These are phyloP conservation scores for Lagenidium sp. DNA, from an alignment of 352 stramenopile genomes.

Conservation along the genomic window DNA sequence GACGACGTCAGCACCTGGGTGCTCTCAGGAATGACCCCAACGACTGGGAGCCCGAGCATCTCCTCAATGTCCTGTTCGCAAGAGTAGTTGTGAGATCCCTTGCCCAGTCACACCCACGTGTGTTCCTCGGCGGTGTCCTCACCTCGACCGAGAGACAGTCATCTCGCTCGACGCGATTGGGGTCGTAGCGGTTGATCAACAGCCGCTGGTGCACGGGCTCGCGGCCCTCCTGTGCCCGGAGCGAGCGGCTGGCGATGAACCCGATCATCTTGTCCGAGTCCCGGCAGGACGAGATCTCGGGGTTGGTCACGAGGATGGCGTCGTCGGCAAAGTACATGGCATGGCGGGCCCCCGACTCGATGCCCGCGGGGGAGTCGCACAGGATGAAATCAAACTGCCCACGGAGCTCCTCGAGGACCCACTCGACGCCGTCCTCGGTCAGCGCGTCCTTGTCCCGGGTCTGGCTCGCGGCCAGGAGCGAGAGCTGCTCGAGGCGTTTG, in stretches of 20 bases:
- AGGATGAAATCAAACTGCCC: constrained; percentile 87
- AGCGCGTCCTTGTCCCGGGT: constrained; percentile 88
- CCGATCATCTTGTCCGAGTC: constrained; percentile 96
- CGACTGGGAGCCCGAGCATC: constrained; percentile 84
- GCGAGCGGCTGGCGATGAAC: constrained; percentile 88
- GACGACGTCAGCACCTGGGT: constrained; percentile 88
- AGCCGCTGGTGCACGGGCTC: constrained; percentile 73
- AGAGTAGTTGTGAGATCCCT: too few relatives aligned
- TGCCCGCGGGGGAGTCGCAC: constrained; percentile 86
- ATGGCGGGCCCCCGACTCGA: constrained; percentile 84
- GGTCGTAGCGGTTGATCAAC: constrained; percentile 90
- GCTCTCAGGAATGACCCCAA: constrained; percentile 89
- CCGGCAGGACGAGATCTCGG: constrained; percentile 87
- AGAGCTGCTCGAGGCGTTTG: constrained; percentile 80
- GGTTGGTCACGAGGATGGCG: constrained; percentile 92
- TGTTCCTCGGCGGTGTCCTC: not conserved
- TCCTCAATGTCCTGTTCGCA: constrained; percentile 91
- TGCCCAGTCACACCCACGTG: not conserved
- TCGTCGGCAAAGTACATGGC: constrained; percentile 93
- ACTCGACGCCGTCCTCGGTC: constrained; percentile 82
- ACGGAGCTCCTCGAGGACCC: constrained; percentile 76
- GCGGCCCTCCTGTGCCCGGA: constrained; percentile 72
- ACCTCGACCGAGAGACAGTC: constrained; percentile 85
- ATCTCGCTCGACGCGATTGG: constrained; percentile 81
- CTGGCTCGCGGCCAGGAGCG: constrained; percentile 84